phyloP scores from a whole-genome alignment of 805 yeast genomes.

The Ogataea ganodermae region DNA sequence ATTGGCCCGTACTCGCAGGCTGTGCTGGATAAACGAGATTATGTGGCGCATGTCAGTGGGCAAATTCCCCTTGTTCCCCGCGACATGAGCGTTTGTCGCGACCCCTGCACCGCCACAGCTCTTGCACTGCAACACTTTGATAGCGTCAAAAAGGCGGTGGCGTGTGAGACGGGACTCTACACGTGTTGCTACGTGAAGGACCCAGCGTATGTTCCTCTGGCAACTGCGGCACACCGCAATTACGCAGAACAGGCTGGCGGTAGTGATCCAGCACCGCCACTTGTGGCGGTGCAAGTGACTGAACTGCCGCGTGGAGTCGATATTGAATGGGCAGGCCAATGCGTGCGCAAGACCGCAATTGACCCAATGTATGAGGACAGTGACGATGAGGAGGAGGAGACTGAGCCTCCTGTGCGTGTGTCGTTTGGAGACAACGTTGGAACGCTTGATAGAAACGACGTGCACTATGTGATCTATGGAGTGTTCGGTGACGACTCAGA shows the following conservation, averaged over 20 bases:
- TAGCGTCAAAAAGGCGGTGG: constrained; percentile 58
- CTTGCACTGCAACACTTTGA: constrained; percentile 76
- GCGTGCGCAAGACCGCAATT: constrained; percentile 43
- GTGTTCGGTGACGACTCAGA: constrained; percentile 10
- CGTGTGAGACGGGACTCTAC: constrained; percentile 44
- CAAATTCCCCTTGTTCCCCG: constrained; percentile 86
- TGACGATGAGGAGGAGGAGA: constrained; percentile 14
- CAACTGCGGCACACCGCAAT: constrained; percentile 45
- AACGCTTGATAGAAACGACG: background rate
- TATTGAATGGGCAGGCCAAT: constrained; percentile 76
- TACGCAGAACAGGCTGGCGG: constrained; percentile 31
- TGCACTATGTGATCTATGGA: constrained; percentile 29
- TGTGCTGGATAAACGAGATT: constrained; percentile 49
- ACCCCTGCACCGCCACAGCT: constrained; percentile 39
- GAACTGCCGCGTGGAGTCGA: constrained; percentile 63
- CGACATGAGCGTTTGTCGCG: constrained; percentile 53
- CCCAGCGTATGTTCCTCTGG: constrained; percentile 31
- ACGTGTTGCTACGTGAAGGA: constrained; percentile 59
- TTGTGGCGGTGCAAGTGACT: constrained; percentile 56
- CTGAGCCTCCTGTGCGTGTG: background rate
- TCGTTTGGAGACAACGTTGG: background rate
- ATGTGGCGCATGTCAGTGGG: constrained; percentile 72
- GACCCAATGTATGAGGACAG: constrained; percentile 35
- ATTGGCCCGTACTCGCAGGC: constrained; percentile 98
- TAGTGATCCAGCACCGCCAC: constrained; percentile 13